Base-by-base conservation (phyloP, 139 green algal genomes). In the Volvox reticuliferus region DNA sequence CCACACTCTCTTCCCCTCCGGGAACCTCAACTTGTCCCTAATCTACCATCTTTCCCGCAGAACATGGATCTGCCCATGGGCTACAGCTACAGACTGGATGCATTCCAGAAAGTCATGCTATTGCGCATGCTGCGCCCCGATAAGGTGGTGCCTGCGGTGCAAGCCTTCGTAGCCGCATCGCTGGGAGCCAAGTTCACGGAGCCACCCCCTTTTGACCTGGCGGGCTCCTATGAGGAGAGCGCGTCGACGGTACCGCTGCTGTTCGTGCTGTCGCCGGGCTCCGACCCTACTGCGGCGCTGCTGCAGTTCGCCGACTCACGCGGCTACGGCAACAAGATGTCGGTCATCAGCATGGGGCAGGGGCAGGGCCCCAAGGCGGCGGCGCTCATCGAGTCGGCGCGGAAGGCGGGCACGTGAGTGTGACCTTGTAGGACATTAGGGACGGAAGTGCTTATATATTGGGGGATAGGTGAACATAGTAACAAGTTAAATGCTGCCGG, bases 301-400 rank as follows among this genome's bases (percentile, higher is more conserved):
- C 91, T 97, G 32, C 95, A 94, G 85, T 98, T 97, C 92, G 96
- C 96, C 30, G 93, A 96, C 71, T 93, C 97, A 26, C 76, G 88
- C 28, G 92, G 79, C 12, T 81, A 90, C 36, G 89, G 24, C 20
- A 78, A 26, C 67, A 65, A 44, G 55, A 55, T 92, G 16, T 73
- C 85, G 37, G 80, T 92, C 0, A 96, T 97, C 85, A 96, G 90
- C 14, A 93, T 98, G 36, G 96, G 96, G 21, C 96, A 98, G 88
- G 96, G 96, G 3, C 96, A 98, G 91, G 96, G 96, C 22, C 96
- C 96, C 61, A 98, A 98, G 90, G 97, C 97, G 2, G 95, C 96
- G 63, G 87, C 88, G 50, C 91, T 98, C 73, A 96, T 98, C 30
- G 88, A 93, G 67, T 36, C 93, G 14, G 93, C 95, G 69, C 82